Conservation (phyloP, 371 early-diverging fungal species). For the Mortierella sp. region DNA sequence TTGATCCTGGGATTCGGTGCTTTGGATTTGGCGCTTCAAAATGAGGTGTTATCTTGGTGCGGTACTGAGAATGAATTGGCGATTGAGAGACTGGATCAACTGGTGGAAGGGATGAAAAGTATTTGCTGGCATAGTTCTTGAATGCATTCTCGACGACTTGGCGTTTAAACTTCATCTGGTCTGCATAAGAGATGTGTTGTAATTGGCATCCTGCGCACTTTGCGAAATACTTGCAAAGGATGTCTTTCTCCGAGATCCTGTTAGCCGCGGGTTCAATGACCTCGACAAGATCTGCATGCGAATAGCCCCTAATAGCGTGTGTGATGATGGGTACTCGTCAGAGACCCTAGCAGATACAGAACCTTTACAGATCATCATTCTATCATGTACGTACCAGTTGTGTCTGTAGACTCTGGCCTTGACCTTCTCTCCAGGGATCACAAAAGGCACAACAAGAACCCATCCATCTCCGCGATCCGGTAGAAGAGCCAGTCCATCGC, state of each 20-base stretch:
- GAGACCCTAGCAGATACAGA: background rate
- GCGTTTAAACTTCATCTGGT: slow-evolving; percentile 67
- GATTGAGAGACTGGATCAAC: slow-evolving; percentile 55
- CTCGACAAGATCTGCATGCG: slow-evolving; percentile 64
- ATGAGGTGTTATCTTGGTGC: slow-evolving; percentile 76
- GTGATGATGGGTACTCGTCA: no score
- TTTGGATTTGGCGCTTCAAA: slow-evolving; percentile 58
- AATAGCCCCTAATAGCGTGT: slow-evolving; percentile 56
- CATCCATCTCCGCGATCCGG: slow-evolving; percentile 57
- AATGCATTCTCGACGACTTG: slow-evolving; percentile 60
- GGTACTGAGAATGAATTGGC: slow-evolving; percentile 63
- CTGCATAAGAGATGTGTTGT: slow-evolving; percentile 65
- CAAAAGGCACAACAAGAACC: slow-evolving; percentile 65
- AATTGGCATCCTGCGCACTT: slow-evolving; percentile 71
- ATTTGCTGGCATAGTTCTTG: slow-evolving; percentile 49
- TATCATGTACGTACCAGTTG: slow-evolving; percentile 41
- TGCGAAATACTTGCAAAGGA: slow-evolving; percentile 67
- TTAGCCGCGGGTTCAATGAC: slow-evolving; percentile 55
- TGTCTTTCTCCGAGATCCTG: slow-evolving; percentile 53
- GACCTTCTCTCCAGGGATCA: slow-evolving; percentile 61
- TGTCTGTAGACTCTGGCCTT: slow-evolving; percentile 59
- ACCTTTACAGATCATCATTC: no score
- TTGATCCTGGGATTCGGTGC: slow-evolving; percentile 50
- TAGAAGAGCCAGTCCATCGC: slow-evolving; percentile 46
- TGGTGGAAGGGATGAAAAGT: slow-evolving; percentile 44